phyloP scores from a whole-genome alignment of 768 basidiomycete genomes.

The Termitomyces sp. region DNA sequence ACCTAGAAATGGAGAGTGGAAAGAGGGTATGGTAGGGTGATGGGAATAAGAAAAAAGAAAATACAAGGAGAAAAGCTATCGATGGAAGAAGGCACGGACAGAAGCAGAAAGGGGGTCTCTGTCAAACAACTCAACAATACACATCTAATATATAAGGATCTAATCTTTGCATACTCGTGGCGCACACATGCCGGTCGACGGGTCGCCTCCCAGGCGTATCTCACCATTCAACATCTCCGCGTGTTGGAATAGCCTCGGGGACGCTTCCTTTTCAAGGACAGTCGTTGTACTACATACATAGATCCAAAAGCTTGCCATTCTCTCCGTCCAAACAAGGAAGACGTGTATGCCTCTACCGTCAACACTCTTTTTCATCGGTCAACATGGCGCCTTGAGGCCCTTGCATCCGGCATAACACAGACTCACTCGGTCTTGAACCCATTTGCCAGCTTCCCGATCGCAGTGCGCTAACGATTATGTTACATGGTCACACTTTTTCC shows the following conservation, averaged over 20 bases:
- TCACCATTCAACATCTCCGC: constrained; percentile 7
- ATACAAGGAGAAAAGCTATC: constrained; percentile 6
- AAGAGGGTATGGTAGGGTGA: neutral
- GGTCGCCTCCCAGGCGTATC: neutral
- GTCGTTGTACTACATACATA: constrained; percentile 20
- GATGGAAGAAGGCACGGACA: constrained; percentile 6
- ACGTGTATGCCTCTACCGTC: neutral
- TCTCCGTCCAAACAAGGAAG: constrained; percentile 4
- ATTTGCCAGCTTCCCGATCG: neutral
- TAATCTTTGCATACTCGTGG: constrained; percentile 7
- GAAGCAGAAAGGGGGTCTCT: constrained; percentile 2
- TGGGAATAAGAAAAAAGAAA: constrained; percentile 11
- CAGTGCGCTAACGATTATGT: neutral
- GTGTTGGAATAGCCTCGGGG: neutral
- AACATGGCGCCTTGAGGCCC: neutral
- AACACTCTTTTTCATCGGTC: neutral
- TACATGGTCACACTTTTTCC: neutral
- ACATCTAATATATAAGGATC: constrained; percentile 5
- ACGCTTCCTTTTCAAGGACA: constrained; percentile 10
- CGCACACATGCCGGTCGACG: constrained; percentile 10
- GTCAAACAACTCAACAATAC: constrained; percentile 15
- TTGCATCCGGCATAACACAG: too few species aligned
- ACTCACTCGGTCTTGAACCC: neutral
- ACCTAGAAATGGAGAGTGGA: neutral
- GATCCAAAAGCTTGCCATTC: neutral